These are phyloP conservation scores for Juglanconis oblonga DNA, from an alignment of 2,329 filamentous ascomycete species.

Conservation along the genomic window DNA sequence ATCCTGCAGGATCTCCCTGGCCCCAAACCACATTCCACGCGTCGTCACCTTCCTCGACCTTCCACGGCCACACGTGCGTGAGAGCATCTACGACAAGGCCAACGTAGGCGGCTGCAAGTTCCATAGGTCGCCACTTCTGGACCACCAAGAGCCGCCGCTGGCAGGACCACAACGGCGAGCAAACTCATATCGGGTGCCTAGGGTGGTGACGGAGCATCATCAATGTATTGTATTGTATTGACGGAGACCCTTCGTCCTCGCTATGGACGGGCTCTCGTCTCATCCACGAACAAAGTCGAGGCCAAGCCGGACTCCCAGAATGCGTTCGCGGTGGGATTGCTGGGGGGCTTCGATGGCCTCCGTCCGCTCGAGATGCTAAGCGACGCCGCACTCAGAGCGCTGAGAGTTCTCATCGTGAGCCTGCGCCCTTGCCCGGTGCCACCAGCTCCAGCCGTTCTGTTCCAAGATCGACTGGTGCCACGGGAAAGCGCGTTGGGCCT, in stretches of 20 bases:
- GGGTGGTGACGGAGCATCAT: not conserved
- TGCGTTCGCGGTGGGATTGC: not conserved
- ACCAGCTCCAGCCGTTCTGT: not conserved
- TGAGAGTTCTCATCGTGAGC: not conserved
- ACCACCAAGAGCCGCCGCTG: not conserved
- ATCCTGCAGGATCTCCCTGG: not conserved
- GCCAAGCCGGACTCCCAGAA: not conserved
- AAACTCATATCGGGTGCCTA: not conserved
- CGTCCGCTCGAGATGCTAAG: not conserved
- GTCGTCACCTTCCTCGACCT: not conserved
- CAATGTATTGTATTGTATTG: no score
- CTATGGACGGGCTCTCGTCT: not conserved
- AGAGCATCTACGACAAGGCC: not conserved
- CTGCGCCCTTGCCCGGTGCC: not conserved
- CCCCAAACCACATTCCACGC: not conserved
- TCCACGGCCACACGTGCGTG: not conserved
- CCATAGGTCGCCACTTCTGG: slow-evolving; percentile 1
- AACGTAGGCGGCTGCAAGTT: not conserved
- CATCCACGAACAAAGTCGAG: not conserved
- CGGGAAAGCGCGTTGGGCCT: not conserved
- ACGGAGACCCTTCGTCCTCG: not conserved
- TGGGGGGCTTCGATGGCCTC: not conserved
- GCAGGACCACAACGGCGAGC: not conserved
- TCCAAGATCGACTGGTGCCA: not conserved
- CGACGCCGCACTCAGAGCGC: not conserved